Conservation (phyloP, 371 early-diverging fungal species). For the Chytridium lagenaria region DNA sequence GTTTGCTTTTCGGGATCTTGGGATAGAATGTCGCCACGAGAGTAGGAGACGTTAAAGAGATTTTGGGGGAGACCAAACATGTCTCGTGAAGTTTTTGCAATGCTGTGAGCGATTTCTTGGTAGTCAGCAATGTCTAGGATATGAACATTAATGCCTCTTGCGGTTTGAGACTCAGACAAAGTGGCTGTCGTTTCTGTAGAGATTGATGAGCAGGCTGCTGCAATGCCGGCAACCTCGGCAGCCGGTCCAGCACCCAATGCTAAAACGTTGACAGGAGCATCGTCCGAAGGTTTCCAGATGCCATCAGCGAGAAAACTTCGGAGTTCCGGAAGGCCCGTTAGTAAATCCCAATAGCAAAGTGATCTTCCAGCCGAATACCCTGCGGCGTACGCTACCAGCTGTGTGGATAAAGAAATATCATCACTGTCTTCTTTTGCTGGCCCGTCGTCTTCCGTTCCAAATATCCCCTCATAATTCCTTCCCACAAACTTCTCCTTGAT, state of each 20-base stretch:
- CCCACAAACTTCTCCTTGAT: slow-evolving; percentile 20
- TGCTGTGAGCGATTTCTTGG: slow-evolving; percentile 14
- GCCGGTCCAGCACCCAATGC: slow-evolving; percentile 85
- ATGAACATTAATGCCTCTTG: slow-evolving; percentile 26
- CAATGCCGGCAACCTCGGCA: slow-evolving; percentile 82
- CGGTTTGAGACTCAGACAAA: background rate
- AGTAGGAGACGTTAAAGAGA: background rate
- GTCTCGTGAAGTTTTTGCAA: slow-evolving; percentile 7
- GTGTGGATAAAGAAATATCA: background rate
- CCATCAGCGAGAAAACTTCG: slow-evolving; percentile 30
- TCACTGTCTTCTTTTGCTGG: background rate
- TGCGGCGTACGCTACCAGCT: slow-evolving; percentile 80
- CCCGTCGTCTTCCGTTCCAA: slow-evolving; percentile 2
- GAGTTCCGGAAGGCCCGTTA: slow-evolving; percentile 40
- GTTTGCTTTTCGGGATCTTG: slow-evolving; percentile 12
- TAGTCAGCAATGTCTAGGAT: slow-evolving; percentile 46
- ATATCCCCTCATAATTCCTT: slow-evolving; percentile 15
- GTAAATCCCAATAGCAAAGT: slow-evolving; percentile 81
- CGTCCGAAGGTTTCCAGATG: slow-evolving; percentile 62
- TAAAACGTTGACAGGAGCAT: slow-evolving; percentile 41
- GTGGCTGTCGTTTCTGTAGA: background rate
- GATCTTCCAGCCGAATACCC: slow-evolving; percentile 87
- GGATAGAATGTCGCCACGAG: slow-evolving; percentile 17
- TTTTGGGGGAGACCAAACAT: background rate
- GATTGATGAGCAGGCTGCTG: slow-evolving; percentile 59